Evolutionary conservation across 345 rosid species (phyloP).

Genomic region (Anacardium occidentale): DNA sequence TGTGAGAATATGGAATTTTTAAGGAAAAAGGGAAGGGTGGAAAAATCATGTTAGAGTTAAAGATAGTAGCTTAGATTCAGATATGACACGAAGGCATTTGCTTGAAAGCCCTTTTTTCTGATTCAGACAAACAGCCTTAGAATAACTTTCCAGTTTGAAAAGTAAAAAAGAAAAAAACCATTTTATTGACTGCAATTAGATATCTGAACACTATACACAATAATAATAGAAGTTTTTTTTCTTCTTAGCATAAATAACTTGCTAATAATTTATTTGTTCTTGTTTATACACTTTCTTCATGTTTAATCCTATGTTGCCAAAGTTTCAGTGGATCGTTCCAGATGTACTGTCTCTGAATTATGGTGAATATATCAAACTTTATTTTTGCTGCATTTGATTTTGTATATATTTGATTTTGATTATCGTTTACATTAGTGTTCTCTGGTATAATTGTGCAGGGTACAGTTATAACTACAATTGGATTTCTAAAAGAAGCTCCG

Average conservation of each 20-base stretch:
- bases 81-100: no score
- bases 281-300: background rate
- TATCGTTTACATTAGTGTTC: background rate
- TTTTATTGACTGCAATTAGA: no score
- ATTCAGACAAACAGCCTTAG: no score
- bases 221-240: no score
- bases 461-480: constrained; percentile 73
- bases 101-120: no score
- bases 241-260: no score
- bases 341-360: background rate
- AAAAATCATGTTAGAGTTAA: background rate
- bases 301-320: background rate
- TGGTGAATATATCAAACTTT: background rate
- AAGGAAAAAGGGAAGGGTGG: background rate
- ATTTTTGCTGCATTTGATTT: background rate
- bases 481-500: constrained; percentile 94
- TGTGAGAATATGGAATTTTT: background rate
- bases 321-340: background rate
- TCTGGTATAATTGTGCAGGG: constrained; percentile 50
- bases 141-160: no score
- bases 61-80: no score
- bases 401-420: background rate
- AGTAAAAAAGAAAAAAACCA: no score
- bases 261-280: no score
- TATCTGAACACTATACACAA: background rate